Conservation (phyloP, 148 eudicot genomes). For the Rhododendron mucronatum region DNA sequence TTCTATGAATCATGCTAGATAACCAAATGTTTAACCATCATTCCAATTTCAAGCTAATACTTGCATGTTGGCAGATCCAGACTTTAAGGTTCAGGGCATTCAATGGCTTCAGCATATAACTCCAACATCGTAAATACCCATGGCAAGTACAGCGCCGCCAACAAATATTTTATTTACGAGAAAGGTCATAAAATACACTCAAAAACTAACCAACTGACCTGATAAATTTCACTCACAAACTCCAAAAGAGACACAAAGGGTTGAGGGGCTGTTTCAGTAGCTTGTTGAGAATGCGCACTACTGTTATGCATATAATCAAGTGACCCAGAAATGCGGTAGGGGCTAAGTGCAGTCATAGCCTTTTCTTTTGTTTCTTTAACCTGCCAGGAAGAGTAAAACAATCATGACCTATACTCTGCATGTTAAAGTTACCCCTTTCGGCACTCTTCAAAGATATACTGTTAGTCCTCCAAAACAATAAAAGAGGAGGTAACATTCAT, state of each 20-base stretch:
- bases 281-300: slow-evolving; percentile 40
- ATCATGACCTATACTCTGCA: neutral
- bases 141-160: neutral
- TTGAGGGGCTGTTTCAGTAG: slow-evolving; percentile 40
- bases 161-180: neutral
- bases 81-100: neutral
- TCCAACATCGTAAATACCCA: neutral
- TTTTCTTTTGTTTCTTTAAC: slow-evolving; percentile 92
- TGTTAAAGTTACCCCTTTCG: neutral
- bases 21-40: neutral
- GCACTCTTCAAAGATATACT: neutral
- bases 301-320: slow-evolving; percentile 54
- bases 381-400: slow-evolving; percentile 30
- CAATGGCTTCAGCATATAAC: neutral
- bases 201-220: slow-evolving; percentile 42
- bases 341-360: slow-evolving; percentile 75
- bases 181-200: neutral
- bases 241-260: slow-evolving; percentile 87
- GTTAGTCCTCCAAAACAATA: neutral
- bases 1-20: neutral
- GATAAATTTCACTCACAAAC: slow-evolving; percentile 94
- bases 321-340: slow-evolving; percentile 55
- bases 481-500: neutral
- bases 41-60: neutral
- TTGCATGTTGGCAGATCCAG: neutral